These are phyloP conservation scores for Paragyromitra xinjiangensis DNA, from an alignment of 495 filamentous ascomycete species.

Conservation along the genomic window DNA sequence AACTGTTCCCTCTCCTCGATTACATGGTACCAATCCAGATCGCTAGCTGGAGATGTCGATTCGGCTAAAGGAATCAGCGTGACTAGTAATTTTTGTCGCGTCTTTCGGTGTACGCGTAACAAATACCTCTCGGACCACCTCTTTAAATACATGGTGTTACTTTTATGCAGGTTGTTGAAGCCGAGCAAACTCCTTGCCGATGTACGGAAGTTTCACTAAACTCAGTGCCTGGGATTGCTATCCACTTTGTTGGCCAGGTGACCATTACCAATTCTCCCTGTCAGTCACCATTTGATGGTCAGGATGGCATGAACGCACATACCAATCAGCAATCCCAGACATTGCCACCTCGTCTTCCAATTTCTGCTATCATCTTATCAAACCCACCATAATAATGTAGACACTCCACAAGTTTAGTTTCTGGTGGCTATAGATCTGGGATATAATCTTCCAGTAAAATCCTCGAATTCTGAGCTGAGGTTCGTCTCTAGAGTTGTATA, in stretches of 20 bases:
- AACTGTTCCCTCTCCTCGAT: slow-evolving; percentile 14
- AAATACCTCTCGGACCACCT: slow-evolving; percentile 10
- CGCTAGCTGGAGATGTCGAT: neutral
- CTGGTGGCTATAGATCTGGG: neutral
- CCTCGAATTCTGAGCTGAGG: neutral
- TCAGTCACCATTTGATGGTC: slow-evolving; percentile 21
- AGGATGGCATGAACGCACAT: slow-evolving; percentile 15
- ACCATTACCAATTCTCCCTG: slow-evolving; percentile 12
- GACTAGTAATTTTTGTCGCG: slow-evolving; percentile 3
- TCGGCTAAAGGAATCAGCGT: slow-evolving; percentile 2
- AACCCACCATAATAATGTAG: slow-evolving; percentile 2
- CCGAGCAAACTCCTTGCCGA: slow-evolving; percentile 2
- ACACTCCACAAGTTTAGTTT: neutral
- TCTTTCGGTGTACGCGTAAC: slow-evolving; percentile 19
- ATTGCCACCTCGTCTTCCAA: slow-evolving; percentile 11
- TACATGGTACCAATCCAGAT: slow-evolving; percentile 13
- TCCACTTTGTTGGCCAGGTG: slow-evolving; percentile 25
- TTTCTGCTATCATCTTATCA: neutral
- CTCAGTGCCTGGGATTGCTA: slow-evolving; percentile 19
- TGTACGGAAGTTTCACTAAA: slow-evolving; percentile 25
- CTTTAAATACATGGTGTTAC: neutral
- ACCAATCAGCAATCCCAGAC: slow-evolving; percentile 26
- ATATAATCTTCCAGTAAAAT: slow-evolving; percentile 12
- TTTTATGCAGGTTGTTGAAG: slow-evolving; percentile 12
- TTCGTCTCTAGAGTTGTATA: slow-evolving; percentile 1